Percentiles rank a stretch among this genome's conserved stretches.
Conservation (phyloP, 257 asterid species). For the Forsythia viridissima region DNA sequence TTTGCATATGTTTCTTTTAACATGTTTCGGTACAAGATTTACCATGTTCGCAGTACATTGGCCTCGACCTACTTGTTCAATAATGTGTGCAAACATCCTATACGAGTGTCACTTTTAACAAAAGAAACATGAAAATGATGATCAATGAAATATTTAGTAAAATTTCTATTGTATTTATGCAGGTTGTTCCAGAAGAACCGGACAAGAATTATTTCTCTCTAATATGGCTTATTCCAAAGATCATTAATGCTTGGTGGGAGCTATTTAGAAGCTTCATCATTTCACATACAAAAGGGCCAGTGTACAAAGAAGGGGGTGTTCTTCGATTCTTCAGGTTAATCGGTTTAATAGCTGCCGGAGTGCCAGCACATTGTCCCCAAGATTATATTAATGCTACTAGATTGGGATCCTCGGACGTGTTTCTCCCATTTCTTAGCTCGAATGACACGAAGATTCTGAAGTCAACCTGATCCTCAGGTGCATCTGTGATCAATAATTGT, state of each 20-base stretch:
- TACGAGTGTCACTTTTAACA: background rate
- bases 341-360: slow-evolving; percentile 44
- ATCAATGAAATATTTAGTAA: too few relatives aligned
- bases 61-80: too few relatives aligned
- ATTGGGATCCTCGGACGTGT: slow-evolving; percentile 40
- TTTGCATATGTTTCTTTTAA: too few relatives aligned
- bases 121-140: background rate
- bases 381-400: slow-evolving; percentile 53
- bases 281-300: slow-evolving; percentile 27
- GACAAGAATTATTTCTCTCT: slow-evolving; percentile 53
- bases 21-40: too few relatives aligned
- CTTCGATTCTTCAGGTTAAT: slow-evolving; percentile 37
- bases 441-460: slow-evolving; percentile 20
- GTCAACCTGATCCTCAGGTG: background rate
- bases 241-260: slow-evolving; percentile 45
- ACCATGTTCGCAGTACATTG: too few relatives aligned
- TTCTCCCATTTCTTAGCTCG: background rate
- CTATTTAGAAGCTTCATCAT: slow-evolving; percentile 46
- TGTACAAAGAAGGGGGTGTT: slow-evolving; percentile 38
- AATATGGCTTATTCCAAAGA: slow-evolving; percentile 41
- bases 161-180: slow-evolving; percentile 1
- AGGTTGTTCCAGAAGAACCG: slow-evolving; percentile 57
- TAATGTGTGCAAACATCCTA: too few relatives aligned
- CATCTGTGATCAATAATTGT: too few relatives aligned
- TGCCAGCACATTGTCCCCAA: slow-evolving; percentile 51